Evolutionary conservation across 2,329 filamentous ascomycete species (phyloP).

Genomic region (Trichoderma sp.): DNA sequence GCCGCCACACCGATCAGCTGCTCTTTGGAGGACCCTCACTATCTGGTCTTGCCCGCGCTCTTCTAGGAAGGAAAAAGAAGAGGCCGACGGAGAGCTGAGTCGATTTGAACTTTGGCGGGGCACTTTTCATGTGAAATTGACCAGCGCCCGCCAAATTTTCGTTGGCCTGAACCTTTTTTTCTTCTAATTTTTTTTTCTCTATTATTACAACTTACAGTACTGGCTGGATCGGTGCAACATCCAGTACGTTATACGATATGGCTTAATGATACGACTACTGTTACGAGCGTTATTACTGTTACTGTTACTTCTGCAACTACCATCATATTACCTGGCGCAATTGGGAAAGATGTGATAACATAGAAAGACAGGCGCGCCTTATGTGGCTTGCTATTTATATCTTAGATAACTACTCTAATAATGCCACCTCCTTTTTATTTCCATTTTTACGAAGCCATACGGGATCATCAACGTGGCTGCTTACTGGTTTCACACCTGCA

Average conservation of each 20-base stretch:
- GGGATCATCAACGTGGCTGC: slow-evolving; percentile 25
- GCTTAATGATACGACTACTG: slow-evolving; percentile 23
- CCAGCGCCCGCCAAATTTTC: background rate
- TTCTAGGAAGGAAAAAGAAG: slow-evolving; percentile 23
- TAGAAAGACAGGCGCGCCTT: slow-evolving; percentile 14
- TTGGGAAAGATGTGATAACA: background rate
- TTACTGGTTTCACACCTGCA: slow-evolving; percentile 8
- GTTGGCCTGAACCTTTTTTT: background rate
- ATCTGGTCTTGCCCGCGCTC: slow-evolving; percentile 46
- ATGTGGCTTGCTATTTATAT: slow-evolving; percentile 25
- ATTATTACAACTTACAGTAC: slow-evolving; percentile 23
- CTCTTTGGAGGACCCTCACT: slow-evolving; percentile 55
- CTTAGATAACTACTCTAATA: slow-evolving; percentile 10
- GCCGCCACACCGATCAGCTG: slow-evolving; percentile 58
- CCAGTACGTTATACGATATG: slow-evolving; percentile 25
- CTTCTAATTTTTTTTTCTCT: background rate
- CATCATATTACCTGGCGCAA: slow-evolving; percentile 7
- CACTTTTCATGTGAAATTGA: slow-evolving; percentile 8
- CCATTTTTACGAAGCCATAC: slow-evolving; percentile 17
- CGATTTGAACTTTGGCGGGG: background rate
- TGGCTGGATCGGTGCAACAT: slow-evolving; percentile 28
- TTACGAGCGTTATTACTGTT: background rate
- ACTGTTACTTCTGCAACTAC: slow-evolving; percentile 1
- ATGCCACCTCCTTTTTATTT: slow-evolving; percentile 17
- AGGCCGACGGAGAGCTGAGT: slow-evolving; percentile 1